These are phyloP conservation scores for Fusarium haematococcum DNA, from an alignment of 2,329 filamentous ascomycete genomes.

Conservation along the genomic window DNA sequence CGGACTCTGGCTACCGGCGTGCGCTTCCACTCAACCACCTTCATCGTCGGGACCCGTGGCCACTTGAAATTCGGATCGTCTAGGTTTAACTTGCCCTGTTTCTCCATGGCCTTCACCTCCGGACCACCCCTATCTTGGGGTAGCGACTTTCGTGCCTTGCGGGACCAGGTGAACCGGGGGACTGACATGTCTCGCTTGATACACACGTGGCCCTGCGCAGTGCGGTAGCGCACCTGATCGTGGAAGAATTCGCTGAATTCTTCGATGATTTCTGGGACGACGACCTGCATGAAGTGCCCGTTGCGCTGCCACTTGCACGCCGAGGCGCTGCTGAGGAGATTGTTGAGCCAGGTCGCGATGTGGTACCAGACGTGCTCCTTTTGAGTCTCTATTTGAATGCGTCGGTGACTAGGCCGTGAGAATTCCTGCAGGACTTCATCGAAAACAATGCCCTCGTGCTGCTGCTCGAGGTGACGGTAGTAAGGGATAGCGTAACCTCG, in stretches of 20 bases:
- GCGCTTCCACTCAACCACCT: constrained; percentile 42
- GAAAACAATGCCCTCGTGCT: constrained; percentile 44
- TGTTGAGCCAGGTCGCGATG: constrained; percentile 45
- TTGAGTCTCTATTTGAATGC: constrained; percentile 44
- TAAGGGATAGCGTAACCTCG: constrained; percentile 56
- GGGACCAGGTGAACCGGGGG: constrained; percentile 38
- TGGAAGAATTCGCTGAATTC: constrained; percentile 52
- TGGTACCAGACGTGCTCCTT: constrained; percentile 50
- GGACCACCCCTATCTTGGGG: constrained; percentile 41
- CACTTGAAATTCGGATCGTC: constrained; percentile 40
- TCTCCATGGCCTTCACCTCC: constrained; percentile 20
- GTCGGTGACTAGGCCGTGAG: constrained; percentile 36
- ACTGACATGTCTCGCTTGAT: constrained; percentile 40
- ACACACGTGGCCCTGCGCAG: constrained; percentile 46
- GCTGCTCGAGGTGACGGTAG: constrained; percentile 42
- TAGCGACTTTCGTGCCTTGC: constrained; percentile 40
- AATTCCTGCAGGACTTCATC: constrained; percentile 49
- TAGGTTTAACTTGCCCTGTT: constrained; percentile 18
- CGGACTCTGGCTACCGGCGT: constrained; percentile 36
- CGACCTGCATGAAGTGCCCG: constrained; percentile 28
- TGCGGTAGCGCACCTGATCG: constrained; percentile 47
- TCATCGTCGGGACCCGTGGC: constrained; percentile 38
- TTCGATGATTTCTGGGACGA: constrained; percentile 48
- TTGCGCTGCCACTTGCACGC: constrained; percentile 36
- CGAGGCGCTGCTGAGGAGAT: constrained; percentile 44